phyloP scores from a whole-genome alignment of 2,329 filamentous ascomycete species.

The Fusarium temperatum region DNA sequence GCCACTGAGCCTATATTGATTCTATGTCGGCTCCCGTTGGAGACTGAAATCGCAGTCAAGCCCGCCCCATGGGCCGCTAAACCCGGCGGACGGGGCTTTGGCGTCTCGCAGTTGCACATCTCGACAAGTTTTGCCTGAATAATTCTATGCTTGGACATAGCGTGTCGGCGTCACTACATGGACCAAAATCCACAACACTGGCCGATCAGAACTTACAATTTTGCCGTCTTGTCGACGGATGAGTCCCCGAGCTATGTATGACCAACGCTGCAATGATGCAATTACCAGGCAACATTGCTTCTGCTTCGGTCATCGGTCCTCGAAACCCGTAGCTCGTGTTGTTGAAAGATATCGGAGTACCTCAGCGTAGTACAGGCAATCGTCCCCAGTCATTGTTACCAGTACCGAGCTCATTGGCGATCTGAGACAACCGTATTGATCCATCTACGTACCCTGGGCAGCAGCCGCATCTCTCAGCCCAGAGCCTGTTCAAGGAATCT shows the following conservation, averaged over 20 bases:
- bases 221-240: conserved; percentile 10
- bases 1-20: conserved; percentile 33
- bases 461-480: conserved; percentile 14
- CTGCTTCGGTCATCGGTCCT: conserved; percentile 19
- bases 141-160: conserved; percentile 28
- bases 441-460: conserved; percentile 11
- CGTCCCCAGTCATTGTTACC: conserved; percentile 11
- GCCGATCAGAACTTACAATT: conserved; percentile 3
- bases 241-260: conserved; percentile 25
- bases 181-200: conserved; percentile 21
- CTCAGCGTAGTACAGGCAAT: conserved; percentile 18
- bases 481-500: conserved; percentile 13
- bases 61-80: conserved; percentile 4
- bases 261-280: conserved; percentile 35
- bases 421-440: conserved; percentile 34
- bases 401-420: conserved; percentile 27
- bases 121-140: conserved; percentile 35
- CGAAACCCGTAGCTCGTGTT: conserved; percentile 32
- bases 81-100: conserved; percentile 4
- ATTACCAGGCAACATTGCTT: conserved; percentile 16
- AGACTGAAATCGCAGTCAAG: conserved; percentile 31
- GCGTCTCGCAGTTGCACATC: conserved; percentile 29
- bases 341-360: conserved; percentile 20
- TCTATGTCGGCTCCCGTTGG: conserved; percentile 34
- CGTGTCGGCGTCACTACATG: conserved; percentile 30